Base-by-base conservation (phyloP, 495 filamentous ascomycete genomes). In the Tuber aestivum region DNA sequence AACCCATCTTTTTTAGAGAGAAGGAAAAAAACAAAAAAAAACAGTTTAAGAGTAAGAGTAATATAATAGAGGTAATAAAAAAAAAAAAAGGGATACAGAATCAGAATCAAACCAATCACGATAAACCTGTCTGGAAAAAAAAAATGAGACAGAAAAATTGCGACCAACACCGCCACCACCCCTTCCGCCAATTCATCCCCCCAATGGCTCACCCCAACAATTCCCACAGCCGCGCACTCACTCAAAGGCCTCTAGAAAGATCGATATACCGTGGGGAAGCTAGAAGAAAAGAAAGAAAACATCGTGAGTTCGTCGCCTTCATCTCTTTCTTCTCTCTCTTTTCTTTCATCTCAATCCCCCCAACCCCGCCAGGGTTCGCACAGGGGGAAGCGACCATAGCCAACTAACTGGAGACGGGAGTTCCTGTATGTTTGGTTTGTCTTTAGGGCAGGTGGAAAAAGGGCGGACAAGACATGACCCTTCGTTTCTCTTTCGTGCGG, bases 201-300 rank as follows among this genome's bases (percentile, higher is more conserved):
- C 70, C 50, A 5, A 23, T 41, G 27, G 35, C 35, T 75, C 42
- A 48, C 68, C 44, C 38, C 69, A 79, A 68, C 40, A 44, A 70
- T 21, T 32, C 45, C 41, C 41, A 73, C 27, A 41, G n/a, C 20
- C 75, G 56, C 70, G 16, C 75, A 73, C 23, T 71, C 50, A 48
- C 75, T 81, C 78, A 84, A 45, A 81, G 72, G 38, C 84, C 87
- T 75, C 84, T 84, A 76, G 86, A 84, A 75, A 87, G 88, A 79
- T 91, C 89, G 71, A 89, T 85, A 75, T 91, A 91, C 56, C 90
- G 89, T 72, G 86, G 86, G 74, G 85, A 87, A 23, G 88, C 87
- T 73, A 84, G 32, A 40, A 45, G 37, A 79, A 68, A 44, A 79
- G 41, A 65, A 70, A 27, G 23, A 40, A 32, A 40, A 71, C 69